Percentiles rank a stretch among this genome's conserved stretches.
These are phyloP conservation scores for Mucor velutinosus DNA, from an alignment of 371 early-diverging fungal genomes.

Conservation along the genomic window DNA sequence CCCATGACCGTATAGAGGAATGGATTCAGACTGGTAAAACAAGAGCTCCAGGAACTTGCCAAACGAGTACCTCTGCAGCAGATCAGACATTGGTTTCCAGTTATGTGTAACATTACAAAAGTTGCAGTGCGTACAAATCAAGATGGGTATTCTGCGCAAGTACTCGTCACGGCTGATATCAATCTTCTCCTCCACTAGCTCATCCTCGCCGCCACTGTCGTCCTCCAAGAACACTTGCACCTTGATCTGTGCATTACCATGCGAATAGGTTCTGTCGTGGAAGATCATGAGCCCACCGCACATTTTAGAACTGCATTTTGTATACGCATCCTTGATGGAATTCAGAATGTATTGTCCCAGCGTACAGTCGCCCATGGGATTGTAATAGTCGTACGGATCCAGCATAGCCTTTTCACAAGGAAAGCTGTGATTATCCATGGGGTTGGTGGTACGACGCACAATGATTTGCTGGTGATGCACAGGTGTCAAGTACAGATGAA, in stretches of 20 bases:
- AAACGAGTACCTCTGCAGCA: slow-evolving; percentile 91
- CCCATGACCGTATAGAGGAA: slow-evolving; percentile 5
- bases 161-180: slow-evolving; percentile 28
- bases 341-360: slow-evolving; percentile 88
- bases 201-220: slow-evolving; percentile 21
- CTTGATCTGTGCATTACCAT: slow-evolving; percentile 75
- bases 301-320: slow-evolving; percentile 64
- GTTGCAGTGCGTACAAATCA: slow-evolving; percentile 86
- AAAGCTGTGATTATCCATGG: slow-evolving; percentile 39
- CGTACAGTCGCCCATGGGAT: slow-evolving; percentile 74
- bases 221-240: slow-evolving; percentile 50
- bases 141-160: slow-evolving; percentile 44
- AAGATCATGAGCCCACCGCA: slow-evolving; percentile 74
- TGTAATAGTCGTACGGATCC: slow-evolving; percentile 81
- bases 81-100: slow-evolving; percentile 72
- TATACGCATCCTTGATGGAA: slow-evolving; percentile 69
- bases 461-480: slow-evolving; percentile 70
- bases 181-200: slow-evolving; percentile 21
- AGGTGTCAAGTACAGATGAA: slow-evolving; percentile 59
- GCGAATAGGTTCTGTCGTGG: slow-evolving; percentile 86
- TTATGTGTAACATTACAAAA: slow-evolving; percentile 50
- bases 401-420: slow-evolving; percentile 78
- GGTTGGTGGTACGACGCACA: slow-evolving; percentile 42
- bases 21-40: slow-evolving; percentile 72
- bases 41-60: slow-evolving; percentile 93